A percentile compares a stretch with the other conserved stretches of the same genome.
Conservation (phyloP, 2,329 filamentous ascomycete species). For the Alternaria longipes region DNA sequence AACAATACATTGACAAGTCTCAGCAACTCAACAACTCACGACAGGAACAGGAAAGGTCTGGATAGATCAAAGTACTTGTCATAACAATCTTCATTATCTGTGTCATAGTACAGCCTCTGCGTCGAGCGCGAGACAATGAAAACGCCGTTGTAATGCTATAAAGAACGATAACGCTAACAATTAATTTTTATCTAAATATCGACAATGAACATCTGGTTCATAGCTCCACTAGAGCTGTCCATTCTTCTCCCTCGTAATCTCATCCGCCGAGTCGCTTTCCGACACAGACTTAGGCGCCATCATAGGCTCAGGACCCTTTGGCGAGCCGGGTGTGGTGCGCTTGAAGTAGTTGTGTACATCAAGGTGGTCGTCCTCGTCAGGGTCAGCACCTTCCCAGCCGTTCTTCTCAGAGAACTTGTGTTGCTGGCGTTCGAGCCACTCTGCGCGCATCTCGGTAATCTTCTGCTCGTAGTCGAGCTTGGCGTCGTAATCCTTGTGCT, state of each 20-base stretch:
- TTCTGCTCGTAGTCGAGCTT: slow-evolving; percentile 81
- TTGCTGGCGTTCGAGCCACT: slow-evolving; percentile 65
- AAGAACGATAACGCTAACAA: slow-evolving; percentile 7
- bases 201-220: neutral
- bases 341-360: slow-evolving; percentile 49
- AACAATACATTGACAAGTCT: neutral
- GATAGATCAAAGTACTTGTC: neutral
- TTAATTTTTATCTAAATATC: neutral
- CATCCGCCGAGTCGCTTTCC: slow-evolving; percentile 23
- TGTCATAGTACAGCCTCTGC: neutral
- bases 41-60: neutral
- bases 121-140: neutral
- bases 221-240: slow-evolving; percentile 2
- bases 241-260: slow-evolving; percentile 19
- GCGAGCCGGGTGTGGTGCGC: slow-evolving; percentile 31
- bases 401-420: slow-evolving; percentile 53
- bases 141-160: slow-evolving; percentile 9
- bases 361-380: slow-evolving; percentile 42
- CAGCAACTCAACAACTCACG: neutral
- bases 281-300: slow-evolving; percentile 29
- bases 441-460: slow-evolving; percentile 78
- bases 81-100: neutral
- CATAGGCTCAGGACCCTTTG: slow-evolving; percentile 25
- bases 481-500: slow-evolving; percentile 79
- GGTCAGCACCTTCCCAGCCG: slow-evolving; percentile 36